phyloP scores from a whole-genome alignment of 208 protist genomes.

The Crithidia brevicula region DNA sequence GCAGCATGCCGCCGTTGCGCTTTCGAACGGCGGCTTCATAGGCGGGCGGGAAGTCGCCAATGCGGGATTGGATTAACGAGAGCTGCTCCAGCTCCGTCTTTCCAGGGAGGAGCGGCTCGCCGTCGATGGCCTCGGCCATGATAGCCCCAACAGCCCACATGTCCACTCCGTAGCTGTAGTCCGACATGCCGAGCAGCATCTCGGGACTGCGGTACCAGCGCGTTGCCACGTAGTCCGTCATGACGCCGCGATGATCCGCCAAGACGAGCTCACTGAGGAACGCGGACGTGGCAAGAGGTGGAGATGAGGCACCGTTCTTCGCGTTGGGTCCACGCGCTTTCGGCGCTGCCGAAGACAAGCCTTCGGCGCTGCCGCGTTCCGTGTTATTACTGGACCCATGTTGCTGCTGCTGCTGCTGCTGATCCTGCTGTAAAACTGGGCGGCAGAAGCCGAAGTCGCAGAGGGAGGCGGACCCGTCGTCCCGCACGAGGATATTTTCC shows the following conservation, averaged over 20 bases:
- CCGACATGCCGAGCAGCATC: conserved; percentile 84
- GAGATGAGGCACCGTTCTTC: background rate
- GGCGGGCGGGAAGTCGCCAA: conserved; percentile 59
- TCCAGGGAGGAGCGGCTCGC: conserved; percentile 85
- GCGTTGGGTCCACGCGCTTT: background rate
- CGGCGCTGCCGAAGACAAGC: background rate
- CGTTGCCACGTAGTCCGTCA: conserved; percentile 94
- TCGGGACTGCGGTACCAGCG: conserved; percentile 94
- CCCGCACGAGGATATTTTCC: conserved; percentile 87
- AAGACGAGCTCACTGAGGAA: conserved; percentile 50
- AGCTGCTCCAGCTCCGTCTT: conserved; percentile 89
- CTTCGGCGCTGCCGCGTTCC: background rate
- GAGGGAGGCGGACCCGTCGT: conserved; percentile 64
- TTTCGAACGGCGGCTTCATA: conserved; percentile 54
- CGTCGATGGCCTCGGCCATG: conserved; percentile 88
- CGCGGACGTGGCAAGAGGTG: conserved; percentile 1
- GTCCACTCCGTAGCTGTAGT: conserved; percentile 85
- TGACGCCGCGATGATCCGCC: conserved; percentile 38
- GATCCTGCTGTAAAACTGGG: conserved; percentile 33
- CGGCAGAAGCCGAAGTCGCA: conserved; percentile 93
- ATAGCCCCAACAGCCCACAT: conserved; percentile 93
- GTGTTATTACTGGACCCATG: background rate
- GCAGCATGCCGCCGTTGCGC: conserved; percentile 46
- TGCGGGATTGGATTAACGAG: conserved; percentile 72
- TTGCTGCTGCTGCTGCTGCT: conserved; percentile 9